Evolutionary conservation across 768 basidiomycete genomes (phyloP).

Genomic region (Tylopilus rubrobrunneus): DNA sequence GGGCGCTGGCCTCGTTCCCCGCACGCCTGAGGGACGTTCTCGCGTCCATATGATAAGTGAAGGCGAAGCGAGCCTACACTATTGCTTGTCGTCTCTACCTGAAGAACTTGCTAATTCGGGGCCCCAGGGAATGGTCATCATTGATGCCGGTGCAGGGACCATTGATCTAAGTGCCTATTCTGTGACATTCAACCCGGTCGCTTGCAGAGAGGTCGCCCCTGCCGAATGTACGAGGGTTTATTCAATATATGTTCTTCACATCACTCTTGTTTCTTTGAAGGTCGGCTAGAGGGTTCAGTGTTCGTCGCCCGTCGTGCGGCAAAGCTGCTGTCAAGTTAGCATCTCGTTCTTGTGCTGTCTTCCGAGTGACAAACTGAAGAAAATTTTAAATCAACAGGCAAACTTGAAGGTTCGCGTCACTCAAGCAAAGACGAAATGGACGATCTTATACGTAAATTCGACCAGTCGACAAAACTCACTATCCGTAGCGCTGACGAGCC

Average conservation of each 20-base stretch:
- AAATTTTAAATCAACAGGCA: not conserved
- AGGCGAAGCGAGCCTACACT: conserved; percentile 24
- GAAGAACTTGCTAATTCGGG: conserved; percentile 11
- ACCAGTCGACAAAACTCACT: conserved; percentile 6
- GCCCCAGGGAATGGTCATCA: conserved; percentile 34
- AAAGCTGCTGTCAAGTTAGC: conserved; percentile 32
- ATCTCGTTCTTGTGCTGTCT: not conserved
- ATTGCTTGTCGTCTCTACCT: conserved; percentile 40
- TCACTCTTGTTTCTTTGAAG: conserved; percentile 18
- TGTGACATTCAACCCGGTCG: conserved; percentile 15
- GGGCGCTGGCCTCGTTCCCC: conserved; percentile 20
- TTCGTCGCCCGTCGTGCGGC: conserved; percentile 42
- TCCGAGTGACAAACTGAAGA: not conserved
- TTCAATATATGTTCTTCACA: not conserved
- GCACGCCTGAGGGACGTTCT: conserved; percentile 1
- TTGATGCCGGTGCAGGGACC: conserved; percentile 42
- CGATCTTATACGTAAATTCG: conserved; percentile 4
- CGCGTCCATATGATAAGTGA: conserved; percentile 22
- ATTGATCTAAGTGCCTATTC: conserved; percentile 36
- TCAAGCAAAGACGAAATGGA: conserved; percentile 1
- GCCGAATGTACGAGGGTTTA: conserved; percentile 21
- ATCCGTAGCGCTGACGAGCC: not conserved
- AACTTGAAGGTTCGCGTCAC: conserved; percentile 3
- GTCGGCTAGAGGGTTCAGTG: conserved; percentile 43
- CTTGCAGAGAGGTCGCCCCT: conserved; percentile 32